Base-by-base conservation (phyloP, 1,139 yeast species). In the Magnusiomyces fungicola region DNA sequence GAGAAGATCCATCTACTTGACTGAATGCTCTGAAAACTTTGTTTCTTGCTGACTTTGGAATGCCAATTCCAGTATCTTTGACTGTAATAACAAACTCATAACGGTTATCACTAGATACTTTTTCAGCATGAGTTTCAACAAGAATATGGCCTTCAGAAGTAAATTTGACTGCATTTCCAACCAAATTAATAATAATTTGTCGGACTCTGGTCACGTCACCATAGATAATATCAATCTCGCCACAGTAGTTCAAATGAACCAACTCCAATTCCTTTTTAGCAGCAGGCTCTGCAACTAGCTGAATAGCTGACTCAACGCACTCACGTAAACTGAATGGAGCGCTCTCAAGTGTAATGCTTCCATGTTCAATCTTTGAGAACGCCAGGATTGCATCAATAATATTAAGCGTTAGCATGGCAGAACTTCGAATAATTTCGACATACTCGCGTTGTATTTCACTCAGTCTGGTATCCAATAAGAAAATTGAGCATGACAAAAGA, bases 1-100 rank as follows among this genome's bases (percentile, higher is more conserved):
- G 69, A 1, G 81, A 71, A 1, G 81, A 76, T 0, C 81, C 81
- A 60, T 79, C 83, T 19, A 77, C 81, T 61, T 79, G 83, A 36
- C 79, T 75, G 57, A 79, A 79, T 1, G 80, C 80, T 4, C 79
- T 75, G 62, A 79, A 79, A 1, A 79, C 75, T 61, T 75, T 77
- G 41, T 67, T 65, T 34, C 69, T 67, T 2, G 78, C 70, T 24
- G 69, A 71, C 46, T 69, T 67, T 2, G 81, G 80, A 44, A 79
- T 79, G 4, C 84, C 83, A 53, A 79, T 78, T n/a, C 84, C 83
- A 0, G 83, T 76, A 56, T 79, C 84, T 43, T 69, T 66, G 14
- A 78, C 79, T 2, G 68, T 60, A 6, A 78, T 62, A 3, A 61
- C 58, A 51, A 76, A 66, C 53, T 75, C 78, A 51, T 69, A 72